Conservation (phyloP, 106 monocot species). For the Dactylorhiza incarnata region DNA sequence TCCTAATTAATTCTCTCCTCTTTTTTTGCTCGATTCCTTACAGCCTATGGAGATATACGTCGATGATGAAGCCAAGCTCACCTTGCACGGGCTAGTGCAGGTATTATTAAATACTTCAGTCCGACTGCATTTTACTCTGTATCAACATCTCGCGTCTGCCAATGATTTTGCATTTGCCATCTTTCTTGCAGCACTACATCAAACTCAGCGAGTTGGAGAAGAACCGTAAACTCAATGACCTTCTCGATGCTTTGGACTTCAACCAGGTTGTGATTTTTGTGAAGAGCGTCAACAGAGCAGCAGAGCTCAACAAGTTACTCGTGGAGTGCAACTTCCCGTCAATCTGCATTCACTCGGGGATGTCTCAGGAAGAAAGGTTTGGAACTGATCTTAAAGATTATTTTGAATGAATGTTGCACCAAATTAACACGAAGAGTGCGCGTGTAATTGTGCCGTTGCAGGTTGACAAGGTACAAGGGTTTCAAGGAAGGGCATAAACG, state of each 20-base stretch:
- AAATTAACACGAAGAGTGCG: too few relatives aligned
- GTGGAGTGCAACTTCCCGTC: constrained; percentile 98
- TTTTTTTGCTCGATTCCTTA: constrained; percentile 40
- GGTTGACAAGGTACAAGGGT: constrained; percentile 91
- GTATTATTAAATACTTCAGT: constrained; percentile 31
- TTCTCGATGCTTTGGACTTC: constrained; percentile 96
- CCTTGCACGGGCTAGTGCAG: constrained; percentile 96
- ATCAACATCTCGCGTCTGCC: background rate
- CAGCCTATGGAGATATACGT: constrained; percentile 99
- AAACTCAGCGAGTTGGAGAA: constrained; percentile 91
- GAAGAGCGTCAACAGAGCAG: constrained; percentile 91
- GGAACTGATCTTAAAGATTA: background rate
- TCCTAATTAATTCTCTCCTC: background rate
- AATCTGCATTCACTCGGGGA: constrained; percentile 98
- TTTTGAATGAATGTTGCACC: too few relatives aligned
- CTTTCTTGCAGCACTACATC: constrained; percentile 79
- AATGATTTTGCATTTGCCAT: background rate
- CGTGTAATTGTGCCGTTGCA: constrained; percentile 7
- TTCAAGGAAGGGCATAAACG: constrained; percentile 99
- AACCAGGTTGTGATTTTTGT: constrained; percentile 99
- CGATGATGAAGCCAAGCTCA: constrained; percentile 95
- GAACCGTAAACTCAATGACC: constrained; percentile 97
- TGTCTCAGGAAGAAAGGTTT: constrained; percentile 96
- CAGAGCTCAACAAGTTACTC: constrained; percentile 87
- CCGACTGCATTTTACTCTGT: background rate